Evolutionary conservation across 2,329 filamentous ascomycete genomes (phyloP), one percentile per base, ranked within the genome.

Genomic region (Ilyonectria sp.): DNA sequence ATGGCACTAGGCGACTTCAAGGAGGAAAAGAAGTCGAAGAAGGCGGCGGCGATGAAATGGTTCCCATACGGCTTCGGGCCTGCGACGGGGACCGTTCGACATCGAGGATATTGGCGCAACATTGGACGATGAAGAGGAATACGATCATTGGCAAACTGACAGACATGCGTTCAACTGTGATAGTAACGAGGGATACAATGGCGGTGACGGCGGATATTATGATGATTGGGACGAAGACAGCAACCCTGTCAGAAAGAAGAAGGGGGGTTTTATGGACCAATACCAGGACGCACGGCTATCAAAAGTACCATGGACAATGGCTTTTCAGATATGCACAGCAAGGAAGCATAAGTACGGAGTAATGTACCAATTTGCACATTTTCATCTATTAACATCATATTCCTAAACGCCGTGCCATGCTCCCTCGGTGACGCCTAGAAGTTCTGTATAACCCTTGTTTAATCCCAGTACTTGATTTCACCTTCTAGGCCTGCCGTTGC

Each of bases 381-480:
- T 54, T 50, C 60, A 60, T 69, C 54, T 64, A 21, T 43, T 60
- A 53, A 57, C 60, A 50, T 56, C 71, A 64, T 64, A 65, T 29
- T 46, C 53, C 68, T 11, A 64, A 76, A 76, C 74, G 74, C 74
- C 74, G 31, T 75, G 68, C 72, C 69, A 75, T 76, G 73, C 67
- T 68, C 52, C 60, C 37, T 35, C 47, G 31, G n/a, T 6, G 10
- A 56, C 52, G 49, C 59, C 63, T 52, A 49, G 58, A 65, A 49
- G 44, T 40, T 40, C 43, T 60, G 8, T 13, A 26, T 59, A 64
- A 55, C 26, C 63, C 21, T 58, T 2, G 17, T n/a, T 63, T 87
- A 98, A 86, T 98, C 96, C 94, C 95, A 98, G 80, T 95, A 95
- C 80, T 93, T 93, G 68, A 99, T 94, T 52, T 92, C 86, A 6